A percentile compares a stretch with the other conserved stretches of the same genome.
Conservation (phyloP, 2,329 filamentous ascomycete species). For the Ceratocystis cubensis region DNA sequence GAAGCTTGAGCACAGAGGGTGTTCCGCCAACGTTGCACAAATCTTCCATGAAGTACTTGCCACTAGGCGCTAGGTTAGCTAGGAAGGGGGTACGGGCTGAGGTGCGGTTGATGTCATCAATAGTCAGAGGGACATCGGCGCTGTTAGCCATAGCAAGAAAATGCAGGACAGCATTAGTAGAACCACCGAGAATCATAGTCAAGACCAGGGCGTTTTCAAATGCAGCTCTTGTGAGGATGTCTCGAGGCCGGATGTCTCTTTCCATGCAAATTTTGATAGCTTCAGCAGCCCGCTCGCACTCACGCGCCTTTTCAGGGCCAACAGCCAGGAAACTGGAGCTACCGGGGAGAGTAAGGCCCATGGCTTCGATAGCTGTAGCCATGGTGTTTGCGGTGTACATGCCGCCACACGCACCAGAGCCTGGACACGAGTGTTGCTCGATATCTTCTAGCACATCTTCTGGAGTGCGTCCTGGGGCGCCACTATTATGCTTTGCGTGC, state of each 20-base stretch:
- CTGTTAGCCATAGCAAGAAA: constrained; percentile 84
- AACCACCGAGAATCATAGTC: constrained; percentile 84
- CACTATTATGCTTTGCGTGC: constrained; percentile 52
- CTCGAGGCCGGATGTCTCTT: constrained; percentile 65
- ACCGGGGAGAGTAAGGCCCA: constrained; percentile 71
- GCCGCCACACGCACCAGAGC: constrained; percentile 58
- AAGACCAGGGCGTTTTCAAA: constrained; percentile 85
- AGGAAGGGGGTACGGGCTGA: constrained; percentile 76
- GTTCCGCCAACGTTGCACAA: constrained; percentile 77
- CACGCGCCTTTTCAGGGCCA: constrained; percentile 71
- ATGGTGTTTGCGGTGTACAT: constrained; percentile 96
- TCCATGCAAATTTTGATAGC: constrained; percentile 71
- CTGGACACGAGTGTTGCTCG: constrained; percentile 58
- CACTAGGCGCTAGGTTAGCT: constrained; percentile 71
- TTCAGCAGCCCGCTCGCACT: constrained; percentile 69
- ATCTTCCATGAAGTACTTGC: constrained; percentile 78
- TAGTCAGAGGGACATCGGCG: constrained; percentile 60
- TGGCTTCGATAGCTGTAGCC: constrained; percentile 80
- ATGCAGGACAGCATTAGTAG: constrained; percentile 79
- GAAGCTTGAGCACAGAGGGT: constrained; percentile 71
- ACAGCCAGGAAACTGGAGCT: constrained; percentile 73
- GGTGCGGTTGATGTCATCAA: constrained; percentile 73
- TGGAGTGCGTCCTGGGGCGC: constrained; percentile 51
- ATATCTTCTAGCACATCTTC: constrained; percentile 76
- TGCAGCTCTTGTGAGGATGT: constrained; percentile 64